phyloP scores from a whole-genome alignment of 257 asterid genomes.

The Paraleonurus japonicus region DNA sequence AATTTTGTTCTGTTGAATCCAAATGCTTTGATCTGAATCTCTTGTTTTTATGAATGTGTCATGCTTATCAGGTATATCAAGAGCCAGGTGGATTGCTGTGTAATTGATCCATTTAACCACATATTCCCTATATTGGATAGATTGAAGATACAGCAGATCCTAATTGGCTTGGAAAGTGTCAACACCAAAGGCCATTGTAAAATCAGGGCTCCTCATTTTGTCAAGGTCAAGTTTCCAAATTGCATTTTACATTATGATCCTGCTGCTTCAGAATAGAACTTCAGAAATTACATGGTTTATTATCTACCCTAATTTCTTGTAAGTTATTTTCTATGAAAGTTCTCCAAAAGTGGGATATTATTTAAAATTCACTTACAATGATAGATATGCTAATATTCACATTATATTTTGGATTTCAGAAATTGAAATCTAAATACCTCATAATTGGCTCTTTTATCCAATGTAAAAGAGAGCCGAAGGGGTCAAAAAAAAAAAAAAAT shows the following conservation, averaged over 20 bases:
- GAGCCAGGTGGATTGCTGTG: slow-evolving; percentile 50
- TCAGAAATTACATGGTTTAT: not conserved
- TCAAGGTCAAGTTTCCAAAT: slow-evolving; percentile 61
- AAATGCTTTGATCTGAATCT: slow-evolving; percentile 18
- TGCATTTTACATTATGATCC: slow-evolving; percentile 22
- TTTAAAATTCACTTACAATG: not conserved
- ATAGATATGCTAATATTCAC: not conserved
- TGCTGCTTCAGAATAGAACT: not conserved
- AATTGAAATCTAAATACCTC: slow-evolving; percentile 3
- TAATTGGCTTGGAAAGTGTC: slow-evolving; percentile 62
- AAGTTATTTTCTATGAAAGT: not conserved
- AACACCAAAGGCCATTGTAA: slow-evolving; percentile 44
- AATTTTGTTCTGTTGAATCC: slow-evolving; percentile 7
- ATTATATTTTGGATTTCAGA: not conserved
- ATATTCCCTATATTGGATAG: slow-evolving; percentile 83
- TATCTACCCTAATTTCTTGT: not conserved
- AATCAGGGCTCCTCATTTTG: slow-evolving; percentile 84
- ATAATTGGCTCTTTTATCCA: slow-evolving; percentile 12
- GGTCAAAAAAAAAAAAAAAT: not conserved
- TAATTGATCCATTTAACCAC: slow-evolving; percentile 77
- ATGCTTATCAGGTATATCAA: slow-evolving; percentile 56
- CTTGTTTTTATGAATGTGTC: not conserved
- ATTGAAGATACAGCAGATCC: slow-evolving; percentile 76
- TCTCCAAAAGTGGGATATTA: not conserved
- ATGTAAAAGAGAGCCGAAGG: slow-evolving; percentile 4